Base-by-base conservation (phyloP, 2,329 filamentous ascomycete genomes). In the Colletotrichum sp. region DNA sequence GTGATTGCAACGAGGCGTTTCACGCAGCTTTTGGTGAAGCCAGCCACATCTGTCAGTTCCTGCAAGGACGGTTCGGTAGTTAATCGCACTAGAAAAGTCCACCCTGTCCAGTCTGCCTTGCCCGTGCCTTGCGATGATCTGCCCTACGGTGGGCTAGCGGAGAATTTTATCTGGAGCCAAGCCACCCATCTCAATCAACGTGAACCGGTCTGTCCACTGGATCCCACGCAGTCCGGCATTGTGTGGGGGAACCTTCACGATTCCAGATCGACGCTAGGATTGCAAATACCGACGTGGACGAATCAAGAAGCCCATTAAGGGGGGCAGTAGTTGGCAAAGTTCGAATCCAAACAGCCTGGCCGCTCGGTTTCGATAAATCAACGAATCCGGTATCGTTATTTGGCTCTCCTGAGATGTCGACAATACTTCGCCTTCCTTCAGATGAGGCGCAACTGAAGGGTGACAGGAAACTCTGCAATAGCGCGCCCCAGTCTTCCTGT, bases 81-180 rank as follows among this genome's bases (percentile, higher is more conserved):
- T 28, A 58, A 12, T 58, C 13, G 16, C n/a, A 24, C 48, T 52
- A 52, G 43, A 52, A 52, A 24, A 21, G 58, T 61, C 18, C 28
- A 32, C 58, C 26, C 18, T 52, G 36, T 38, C 67, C 28, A 43
- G 71, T 70, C 71, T 72, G 69, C 69, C 69, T 71, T 58, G 43
- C 66, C 43, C 66, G 48, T 65, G 66, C 30, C 71, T 69, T 65
- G 58, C 58, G 65, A 28, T 28, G 32, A 70, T 73, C 71, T 73
- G 58, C 66, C 56, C 66, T 70, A 70, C 18, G 71, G 34, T 48
- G 58, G 58, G 48, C 24, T 65, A 58, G 58, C 58, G 66, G 58
- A 73, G 71, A 70, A 70, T 73, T 70, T 28, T 34, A 70, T 73
- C 43, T 65, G 58, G 36, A 70, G 66, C 71, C 71, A 73, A 70